Conservation (phyloP, 306 rosid genomes). For the Cucurbita maxima region DNA sequence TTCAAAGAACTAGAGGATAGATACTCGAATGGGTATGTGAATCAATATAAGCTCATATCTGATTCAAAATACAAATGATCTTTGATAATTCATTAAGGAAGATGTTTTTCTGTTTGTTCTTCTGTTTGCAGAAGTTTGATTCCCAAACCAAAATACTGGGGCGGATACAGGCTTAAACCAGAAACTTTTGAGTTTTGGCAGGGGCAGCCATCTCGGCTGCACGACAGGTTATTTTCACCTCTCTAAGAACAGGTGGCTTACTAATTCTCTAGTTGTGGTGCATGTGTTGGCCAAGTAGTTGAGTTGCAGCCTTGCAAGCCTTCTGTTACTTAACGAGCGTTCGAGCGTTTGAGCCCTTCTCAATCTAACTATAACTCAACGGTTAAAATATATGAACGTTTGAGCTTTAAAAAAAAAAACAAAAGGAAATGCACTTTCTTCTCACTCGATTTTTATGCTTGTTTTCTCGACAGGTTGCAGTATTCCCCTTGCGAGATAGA, state of each 20-base stretch:
- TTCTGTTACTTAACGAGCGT: not conserved
- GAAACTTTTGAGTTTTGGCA: slow-evolving; percentile 87
- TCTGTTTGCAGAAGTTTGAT: slow-evolving; percentile 57
- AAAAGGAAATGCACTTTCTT: not conserved
- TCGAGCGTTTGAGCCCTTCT: too few relatives aligned
- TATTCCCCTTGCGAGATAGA: slow-evolving; percentile 53
- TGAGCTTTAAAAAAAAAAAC: too few relatives aligned
- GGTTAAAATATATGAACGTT: too few relatives aligned
- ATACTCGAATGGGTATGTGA: slow-evolving; percentile 71
- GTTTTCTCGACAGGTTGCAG: slow-evolving; percentile 50
- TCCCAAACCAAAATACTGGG: slow-evolving; percentile 86
- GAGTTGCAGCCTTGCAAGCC: not conserved
- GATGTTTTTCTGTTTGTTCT: slow-evolving; percentile 14
- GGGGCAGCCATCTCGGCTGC: slow-evolving; percentile 91
- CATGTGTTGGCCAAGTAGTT: not conserved
- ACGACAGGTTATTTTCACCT: slow-evolving; percentile 88
- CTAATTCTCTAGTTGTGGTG: slow-evolving; percentile 8
- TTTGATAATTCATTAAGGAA: not conserved
- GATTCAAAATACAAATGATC: not conserved
- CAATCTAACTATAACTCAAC: too few relatives aligned
- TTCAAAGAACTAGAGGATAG: slow-evolving; percentile 58
- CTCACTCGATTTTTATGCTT: not conserved
- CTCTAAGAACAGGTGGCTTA: slow-evolving; percentile 35
- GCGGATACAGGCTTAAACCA: slow-evolving; percentile 89
- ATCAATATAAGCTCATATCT: too few relatives aligned